Evolutionary conservation across 1,284 basidiomycete species (phyloP), one percentile per base, ranked within the genome.

Genomic region (Schizopora paradoxa): DNA sequence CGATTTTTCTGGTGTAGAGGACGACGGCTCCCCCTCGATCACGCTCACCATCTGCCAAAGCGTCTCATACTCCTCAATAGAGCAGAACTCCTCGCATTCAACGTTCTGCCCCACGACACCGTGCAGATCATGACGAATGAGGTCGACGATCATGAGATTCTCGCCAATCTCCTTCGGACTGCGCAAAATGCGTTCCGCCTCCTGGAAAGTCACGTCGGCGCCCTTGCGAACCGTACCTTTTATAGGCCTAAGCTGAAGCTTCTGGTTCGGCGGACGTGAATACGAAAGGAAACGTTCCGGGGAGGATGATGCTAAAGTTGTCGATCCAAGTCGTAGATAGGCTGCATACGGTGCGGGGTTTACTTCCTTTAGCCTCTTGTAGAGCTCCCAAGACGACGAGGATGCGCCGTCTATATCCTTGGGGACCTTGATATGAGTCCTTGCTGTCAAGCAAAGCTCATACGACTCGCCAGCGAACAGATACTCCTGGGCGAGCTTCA

Each of bases 121-220:
- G 70, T 86, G 81, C 25, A 99, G 70, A 65, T 99, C 95, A 48
- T 96, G 90, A 11, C 93, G 80, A 57, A 97, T 97, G 32, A 98
- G 76, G 61, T 98, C 95, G 18, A 97, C 95, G 54, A 99, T 98
- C 95, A 99, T 98, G 43, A 98, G 67, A 61, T 99, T 99, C 67
- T 98, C 95, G 0, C 94, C 95, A 1, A 95, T 81, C 63, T 99
- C 95, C 65, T 98, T 99, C 33, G 72, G 69, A 60, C 90, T 93
- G 4, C 79, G 70, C 25, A 99, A 68, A 2, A 74, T 64, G 56
- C 76, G 55, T 57, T 85, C 81, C 6, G 86, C 86, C 28, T 75
- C 68, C 26, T 72, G 73, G 7, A 82, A 78, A 18, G 76, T 81
- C 44, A 85, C 68, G 11, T 69, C 72, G 11, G 76, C 75, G 4